Evolutionary conservation across 805 yeast species (phyloP).

Genomic region (Jamesozyma lodderae): DNA sequence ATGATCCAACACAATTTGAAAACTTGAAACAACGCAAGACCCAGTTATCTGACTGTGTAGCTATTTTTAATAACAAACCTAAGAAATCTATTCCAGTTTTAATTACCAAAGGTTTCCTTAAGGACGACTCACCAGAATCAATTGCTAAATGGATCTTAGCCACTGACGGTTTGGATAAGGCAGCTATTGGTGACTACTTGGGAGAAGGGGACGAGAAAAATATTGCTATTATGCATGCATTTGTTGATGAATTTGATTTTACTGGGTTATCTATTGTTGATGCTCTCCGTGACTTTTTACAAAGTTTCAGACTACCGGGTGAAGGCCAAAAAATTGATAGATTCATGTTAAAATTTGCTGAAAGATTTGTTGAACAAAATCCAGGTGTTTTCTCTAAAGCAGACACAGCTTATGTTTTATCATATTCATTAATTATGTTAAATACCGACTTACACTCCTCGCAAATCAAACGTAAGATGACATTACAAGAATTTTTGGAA

Average conservation of each 20-base stretch:
- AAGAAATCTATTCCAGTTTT: conserved; percentile 65
- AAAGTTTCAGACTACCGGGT: conserved; percentile 89
- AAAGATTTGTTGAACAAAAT: conserved; percentile 79
- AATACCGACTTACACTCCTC: conserved; percentile 91
- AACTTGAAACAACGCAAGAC: conserved; percentile 75
- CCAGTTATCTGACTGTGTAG: conserved; percentile 66
- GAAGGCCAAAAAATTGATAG: conserved; percentile 97
- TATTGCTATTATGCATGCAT: conserved; percentile 82
- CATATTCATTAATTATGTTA: conserved; percentile 85
- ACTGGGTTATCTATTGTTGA: conserved; percentile 61
- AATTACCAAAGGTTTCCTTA: conserved; percentile 53
- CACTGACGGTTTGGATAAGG: conserved; percentile 72
- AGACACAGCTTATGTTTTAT: conserved; percentile 85
- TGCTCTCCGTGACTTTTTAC: conserved; percentile 77
- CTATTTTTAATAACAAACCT: conserved; percentile 77
- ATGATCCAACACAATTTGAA: conserved; percentile 80
- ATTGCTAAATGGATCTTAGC: conserved; percentile 69
- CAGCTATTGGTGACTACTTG: conserved; percentile 79
- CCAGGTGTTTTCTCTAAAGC: conserved; percentile 85
- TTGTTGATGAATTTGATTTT: conserved; percentile 83
- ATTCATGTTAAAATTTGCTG: conserved; percentile 94
- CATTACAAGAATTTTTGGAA: conserved; percentile 72
- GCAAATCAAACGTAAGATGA: conserved; percentile 81
- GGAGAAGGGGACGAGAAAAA: conserved; percentile 82
- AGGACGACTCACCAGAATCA: conserved; percentile 48